These are phyloP conservation scores for Populus hybrid DNA, from an alignment of 441 rosid genomes.

Conservation along the genomic window DNA sequence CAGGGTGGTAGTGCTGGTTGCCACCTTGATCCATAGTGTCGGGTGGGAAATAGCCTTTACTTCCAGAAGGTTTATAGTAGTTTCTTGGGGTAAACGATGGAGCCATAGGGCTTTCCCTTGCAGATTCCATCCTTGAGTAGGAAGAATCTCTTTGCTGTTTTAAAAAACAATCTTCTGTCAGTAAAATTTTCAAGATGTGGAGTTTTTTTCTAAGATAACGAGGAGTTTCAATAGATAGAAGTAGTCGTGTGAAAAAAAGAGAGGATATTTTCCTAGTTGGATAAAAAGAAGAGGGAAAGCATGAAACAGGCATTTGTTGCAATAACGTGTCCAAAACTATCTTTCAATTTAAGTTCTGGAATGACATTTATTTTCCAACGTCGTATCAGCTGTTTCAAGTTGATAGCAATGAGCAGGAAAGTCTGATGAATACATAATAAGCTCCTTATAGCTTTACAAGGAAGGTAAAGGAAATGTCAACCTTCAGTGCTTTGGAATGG, in stretches of 20 bases:
- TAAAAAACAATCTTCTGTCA: not conserved
- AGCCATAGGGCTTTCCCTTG: constrained; percentile 68
- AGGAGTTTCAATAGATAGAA: not conserved
- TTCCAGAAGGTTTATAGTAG: constrained; percentile 57
- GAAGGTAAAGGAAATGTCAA: not conserved
- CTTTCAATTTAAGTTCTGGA: not conserved
- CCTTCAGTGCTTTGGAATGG: not conserved
- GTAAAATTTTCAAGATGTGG: not conserved
- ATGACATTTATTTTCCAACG: not conserved
- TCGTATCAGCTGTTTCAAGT: not conserved
- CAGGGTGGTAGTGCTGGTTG: constrained; percentile 39
- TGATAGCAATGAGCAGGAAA: not conserved
- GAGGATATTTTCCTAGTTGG: not conserved
- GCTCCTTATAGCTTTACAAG: too few relatives aligned
- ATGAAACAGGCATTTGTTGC: not conserved
- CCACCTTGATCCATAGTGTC: constrained; percentile 38
- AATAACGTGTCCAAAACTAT: not conserved
- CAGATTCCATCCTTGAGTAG: constrained; percentile 71
- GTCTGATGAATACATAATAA: not conserved
- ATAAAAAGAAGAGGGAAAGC: not conserved
- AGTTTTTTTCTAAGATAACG: not conserved
- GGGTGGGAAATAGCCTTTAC: constrained; percentile 32
- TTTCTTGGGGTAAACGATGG: constrained; percentile 61
- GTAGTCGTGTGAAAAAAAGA: not conserved
- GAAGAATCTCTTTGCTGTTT: constrained; percentile 74